Evolutionary conservation across 768 basidiomycete genomes (phyloP).

Genomic region (Sporobolomyces roseus): DNA sequence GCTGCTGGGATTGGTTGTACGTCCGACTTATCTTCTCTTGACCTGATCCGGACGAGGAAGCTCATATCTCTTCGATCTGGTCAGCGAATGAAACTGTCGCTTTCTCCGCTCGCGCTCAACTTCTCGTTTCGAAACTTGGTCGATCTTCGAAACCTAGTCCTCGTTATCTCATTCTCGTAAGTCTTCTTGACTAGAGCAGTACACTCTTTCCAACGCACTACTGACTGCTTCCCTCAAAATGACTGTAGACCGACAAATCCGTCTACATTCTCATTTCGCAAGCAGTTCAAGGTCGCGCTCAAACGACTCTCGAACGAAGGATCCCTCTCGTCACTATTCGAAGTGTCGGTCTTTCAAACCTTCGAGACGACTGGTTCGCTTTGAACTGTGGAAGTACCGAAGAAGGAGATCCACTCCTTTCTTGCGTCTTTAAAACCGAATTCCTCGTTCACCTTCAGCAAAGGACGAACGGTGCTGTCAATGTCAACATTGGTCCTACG

Average conservation of each 20-base stretch:
- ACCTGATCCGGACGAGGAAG: neutral
- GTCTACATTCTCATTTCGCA: conserved; percentile 67
- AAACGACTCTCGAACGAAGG: conserved; percentile 72
- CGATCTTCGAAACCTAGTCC: conserved; percentile 90
- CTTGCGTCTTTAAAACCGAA: conserved; percentile 93
- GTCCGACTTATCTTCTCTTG: conserved; percentile 41
- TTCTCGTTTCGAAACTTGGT: conserved; percentile 75
- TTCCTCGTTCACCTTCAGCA: conserved; percentile 74
- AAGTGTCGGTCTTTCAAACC: conserved; percentile 75
- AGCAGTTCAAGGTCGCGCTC: conserved; percentile 58
- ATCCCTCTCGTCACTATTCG: conserved; percentile 83
- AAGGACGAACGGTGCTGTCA: conserved; percentile 71
- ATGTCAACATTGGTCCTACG: conserved; percentile 70
- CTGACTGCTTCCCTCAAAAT: conserved; percentile 5
- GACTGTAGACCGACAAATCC: conserved; percentile 71
- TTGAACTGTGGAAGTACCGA: conserved; percentile 75
- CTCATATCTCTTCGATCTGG: no score
- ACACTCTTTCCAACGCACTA: no score
- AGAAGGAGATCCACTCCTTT: conserved; percentile 90
- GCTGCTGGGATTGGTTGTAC: conserved; percentile 71
- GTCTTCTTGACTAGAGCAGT: conserved; percentile 47
- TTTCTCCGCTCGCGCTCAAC: conserved; percentile 76
- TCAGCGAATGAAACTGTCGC: conserved; percentile 67
- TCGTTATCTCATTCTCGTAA: conserved; percentile 79
- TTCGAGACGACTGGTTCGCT: conserved; percentile 90